Percentiles rank a stretch among this genome's conserved stretches.
Conservation (phyloP, 1,139 yeast species). For the Eremothecium gossypii region DNA sequence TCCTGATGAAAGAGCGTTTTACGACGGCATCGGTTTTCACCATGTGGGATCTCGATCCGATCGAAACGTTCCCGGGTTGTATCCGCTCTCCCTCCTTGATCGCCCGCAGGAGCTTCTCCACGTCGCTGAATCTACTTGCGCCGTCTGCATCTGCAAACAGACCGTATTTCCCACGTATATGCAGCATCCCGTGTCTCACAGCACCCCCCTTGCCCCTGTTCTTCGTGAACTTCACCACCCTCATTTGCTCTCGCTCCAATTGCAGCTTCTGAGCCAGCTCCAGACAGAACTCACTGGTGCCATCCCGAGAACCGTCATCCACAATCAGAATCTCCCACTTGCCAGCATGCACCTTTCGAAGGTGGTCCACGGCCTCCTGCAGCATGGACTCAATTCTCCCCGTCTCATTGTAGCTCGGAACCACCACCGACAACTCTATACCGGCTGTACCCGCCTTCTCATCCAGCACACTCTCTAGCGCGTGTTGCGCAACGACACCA, state of each 20-base stretch:
- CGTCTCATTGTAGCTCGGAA: conserved; percentile 89
- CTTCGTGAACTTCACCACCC: conserved; percentile 56
- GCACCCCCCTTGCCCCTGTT: conserved; percentile 98
- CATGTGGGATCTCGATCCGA: conserved; percentile 96
- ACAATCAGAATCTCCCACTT: conserved; percentile 73
- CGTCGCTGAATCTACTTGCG: conserved; percentile 75
- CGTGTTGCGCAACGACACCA: conserved; percentile 13
- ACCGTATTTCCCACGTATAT: conserved; percentile 60
- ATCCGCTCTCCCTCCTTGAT: conserved; percentile 32
- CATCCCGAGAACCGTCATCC: conserved; percentile 87
- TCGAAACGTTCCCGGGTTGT: conserved; percentile 39
- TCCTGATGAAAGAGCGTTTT: conserved; percentile 77
- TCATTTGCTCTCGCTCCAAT: conserved; percentile 49
- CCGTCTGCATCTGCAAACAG: conserved; percentile 98
- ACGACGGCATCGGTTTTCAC: conserved; percentile 94
- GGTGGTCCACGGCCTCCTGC: conserved; percentile 58
- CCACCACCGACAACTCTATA: conserved; percentile 59
- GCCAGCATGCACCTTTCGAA: conserved; percentile 31
- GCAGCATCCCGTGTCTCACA: conserved; percentile 84
- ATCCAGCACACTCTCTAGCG: conserved; percentile 19
- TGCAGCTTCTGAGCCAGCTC: conserved; percentile 47
- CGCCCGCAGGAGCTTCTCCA: conserved; percentile 41
- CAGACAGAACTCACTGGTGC: conserved; percentile 66
- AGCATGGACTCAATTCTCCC: conserved; percentile 65
- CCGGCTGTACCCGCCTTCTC: conserved; percentile 19